phyloP scores from a whole-genome alignment of 257 asterid species.

The Gynochthodes officinalis region DNA sequence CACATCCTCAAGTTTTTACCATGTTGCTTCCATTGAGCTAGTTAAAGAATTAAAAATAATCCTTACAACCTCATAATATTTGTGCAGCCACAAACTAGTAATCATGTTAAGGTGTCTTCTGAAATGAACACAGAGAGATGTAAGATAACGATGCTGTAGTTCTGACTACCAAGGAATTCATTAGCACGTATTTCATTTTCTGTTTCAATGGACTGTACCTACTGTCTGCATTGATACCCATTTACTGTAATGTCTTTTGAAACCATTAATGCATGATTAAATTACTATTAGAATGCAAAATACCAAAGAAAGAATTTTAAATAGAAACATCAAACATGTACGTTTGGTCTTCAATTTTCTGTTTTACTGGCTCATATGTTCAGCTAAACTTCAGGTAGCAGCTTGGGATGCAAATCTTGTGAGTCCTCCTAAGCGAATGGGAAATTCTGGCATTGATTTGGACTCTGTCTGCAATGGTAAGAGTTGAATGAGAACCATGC shows the following conservation, averaged over 20 bases:
- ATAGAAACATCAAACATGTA: neutral
- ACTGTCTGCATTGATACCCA: neutral
- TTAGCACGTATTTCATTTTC: neutral
- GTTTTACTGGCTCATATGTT: neutral
- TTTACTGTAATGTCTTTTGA: neutral
- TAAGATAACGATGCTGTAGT: neutral
- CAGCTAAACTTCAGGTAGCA: slow-evolving; percentile 57
- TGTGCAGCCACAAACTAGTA: too few species aligned
- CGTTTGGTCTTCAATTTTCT: slow-evolving; percentile 6
- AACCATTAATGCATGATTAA: neutral
- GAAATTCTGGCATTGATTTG: slow-evolving; percentile 71
- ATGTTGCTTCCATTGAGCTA: neutral
- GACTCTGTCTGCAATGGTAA: slow-evolving; percentile 81
- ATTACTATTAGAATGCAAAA: too few species aligned
- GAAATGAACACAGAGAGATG: neutral
- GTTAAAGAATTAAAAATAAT: neutral
- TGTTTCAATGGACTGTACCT: neutral
- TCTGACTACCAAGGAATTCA: neutral
- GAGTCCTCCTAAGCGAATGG: slow-evolving; percentile 98
- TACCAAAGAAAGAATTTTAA: neutral
- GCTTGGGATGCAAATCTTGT: slow-evolving; percentile 99
- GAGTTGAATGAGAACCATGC: slow-evolving; percentile 22
- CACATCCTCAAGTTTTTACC: neutral
- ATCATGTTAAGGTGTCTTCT: too few species aligned
- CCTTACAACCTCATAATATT: too few species aligned